These are phyloP conservation scores for Erysimum cheiranthoides DNA, from an alignment of 345 rosid species.

Conservation along the genomic window DNA sequence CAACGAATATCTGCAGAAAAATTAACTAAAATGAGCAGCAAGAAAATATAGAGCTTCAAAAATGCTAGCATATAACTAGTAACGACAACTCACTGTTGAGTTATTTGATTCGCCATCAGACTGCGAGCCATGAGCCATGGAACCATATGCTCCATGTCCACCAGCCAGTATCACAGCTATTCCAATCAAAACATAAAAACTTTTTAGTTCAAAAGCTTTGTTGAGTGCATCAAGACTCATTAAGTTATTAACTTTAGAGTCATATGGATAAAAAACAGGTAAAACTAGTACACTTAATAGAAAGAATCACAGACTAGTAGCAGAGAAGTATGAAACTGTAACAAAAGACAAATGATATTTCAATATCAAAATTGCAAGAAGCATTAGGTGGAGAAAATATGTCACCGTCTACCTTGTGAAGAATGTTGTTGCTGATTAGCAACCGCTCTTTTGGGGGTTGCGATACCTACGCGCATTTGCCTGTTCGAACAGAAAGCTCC, in stretches of 20 bases:
- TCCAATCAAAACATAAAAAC: constrained; percentile 26
- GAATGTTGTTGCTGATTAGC: constrained; percentile 86
- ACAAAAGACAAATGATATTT: not conserved
- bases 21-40: constrained; percentile 21
- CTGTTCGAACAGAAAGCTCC: constrained; percentile 86
- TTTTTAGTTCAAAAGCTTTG: constrained; percentile 21
- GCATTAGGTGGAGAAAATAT: constrained; percentile 22
- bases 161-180: constrained; percentile 84
- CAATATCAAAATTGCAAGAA: not conserved
- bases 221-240: constrained; percentile 22
- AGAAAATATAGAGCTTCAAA: constrained; percentile 11
- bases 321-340: not conserved
- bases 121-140: constrained; percentile 62
- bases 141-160: constrained; percentile 78
- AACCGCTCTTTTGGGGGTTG: constrained; percentile 89
- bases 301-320: not conserved
- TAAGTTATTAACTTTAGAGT: not conserved
- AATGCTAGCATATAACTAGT: constrained; percentile 17
- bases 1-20: constrained; percentile 82
- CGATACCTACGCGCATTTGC: constrained; percentile 89
- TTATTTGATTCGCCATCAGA: constrained; percentile 73
- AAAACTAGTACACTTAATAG: not conserved
- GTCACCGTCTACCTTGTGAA: constrained; percentile 71
- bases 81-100: constrained; percentile 75
- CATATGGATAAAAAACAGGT: not conserved